Percentiles rank a stretch among this genome's conserved stretches.
Conservation (phyloP, 257 asterid species). For the Hygrophila difformis region DNA sequence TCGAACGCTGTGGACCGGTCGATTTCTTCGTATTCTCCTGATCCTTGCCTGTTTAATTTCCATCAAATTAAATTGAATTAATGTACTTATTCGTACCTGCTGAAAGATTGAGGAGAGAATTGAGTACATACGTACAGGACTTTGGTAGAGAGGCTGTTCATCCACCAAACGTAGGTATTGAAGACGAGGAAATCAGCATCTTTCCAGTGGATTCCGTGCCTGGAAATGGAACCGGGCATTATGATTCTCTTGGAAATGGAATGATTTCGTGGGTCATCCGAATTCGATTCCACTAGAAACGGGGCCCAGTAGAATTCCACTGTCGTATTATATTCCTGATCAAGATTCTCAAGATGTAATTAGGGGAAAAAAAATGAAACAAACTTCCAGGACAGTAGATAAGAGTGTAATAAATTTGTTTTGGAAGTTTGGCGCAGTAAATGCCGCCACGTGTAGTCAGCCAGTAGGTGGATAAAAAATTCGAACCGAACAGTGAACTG, state of each 20-base stretch:
- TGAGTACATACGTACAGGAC: conserved; percentile 24
- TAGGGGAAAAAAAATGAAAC: no score
- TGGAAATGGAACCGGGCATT: conserved; percentile 33
- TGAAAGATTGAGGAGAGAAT: not conserved
- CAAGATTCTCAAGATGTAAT: no score
- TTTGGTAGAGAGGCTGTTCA: conserved; percentile 28
- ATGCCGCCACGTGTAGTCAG: no score
- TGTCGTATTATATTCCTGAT: conserved; percentile 40
- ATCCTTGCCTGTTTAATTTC: conserved; percentile 27
- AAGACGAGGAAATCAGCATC: conserved; percentile 45
- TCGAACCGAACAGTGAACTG: no score
- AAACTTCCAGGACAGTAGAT: no score
- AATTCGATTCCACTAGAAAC: conserved; percentile 51
- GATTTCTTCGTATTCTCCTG: conserved; percentile 15
- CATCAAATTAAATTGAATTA: not conserved
- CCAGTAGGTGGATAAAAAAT: no score
- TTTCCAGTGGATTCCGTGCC: conserved; percentile 41
- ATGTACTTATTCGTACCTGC: not conserved
- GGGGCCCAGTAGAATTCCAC: conserved; percentile 62
- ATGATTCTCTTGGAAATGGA: conserved; percentile 26
- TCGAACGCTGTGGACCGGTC: conserved; percentile 21
- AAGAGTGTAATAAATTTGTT: no score
- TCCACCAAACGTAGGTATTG: conserved; percentile 71
- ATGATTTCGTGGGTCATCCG: conserved; percentile 53
- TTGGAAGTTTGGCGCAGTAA: no score